phyloP scores from a whole-genome alignment of 139 green algal species.

The Chlamydomonas eustigma region DNA sequence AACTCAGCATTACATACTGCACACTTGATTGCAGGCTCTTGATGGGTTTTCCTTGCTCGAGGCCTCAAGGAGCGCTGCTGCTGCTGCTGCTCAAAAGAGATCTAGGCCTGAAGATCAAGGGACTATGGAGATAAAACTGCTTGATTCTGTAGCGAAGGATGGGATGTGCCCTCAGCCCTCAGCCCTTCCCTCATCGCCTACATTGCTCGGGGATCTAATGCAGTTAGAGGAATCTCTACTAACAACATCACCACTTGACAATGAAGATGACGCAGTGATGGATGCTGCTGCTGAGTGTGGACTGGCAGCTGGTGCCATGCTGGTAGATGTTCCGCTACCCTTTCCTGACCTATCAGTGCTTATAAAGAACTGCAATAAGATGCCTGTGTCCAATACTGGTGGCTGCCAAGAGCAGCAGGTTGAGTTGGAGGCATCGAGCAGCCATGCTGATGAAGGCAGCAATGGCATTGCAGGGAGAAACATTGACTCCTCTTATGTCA shows the following conservation, averaged over 20 bases:
- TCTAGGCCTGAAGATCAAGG: too few relatives aligned
- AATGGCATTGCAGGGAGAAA: neutral
- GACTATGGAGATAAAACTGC: too few relatives aligned
- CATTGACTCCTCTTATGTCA: neutral
- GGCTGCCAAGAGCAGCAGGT: neutral
- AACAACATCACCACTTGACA: neutral
- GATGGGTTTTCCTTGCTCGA: too few relatives aligned
- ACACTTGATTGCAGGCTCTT: too few relatives aligned
- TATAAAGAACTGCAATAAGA: neutral
- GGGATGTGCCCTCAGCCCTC: neutral
- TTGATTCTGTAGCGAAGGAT: neutral
- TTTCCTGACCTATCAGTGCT: neutral
- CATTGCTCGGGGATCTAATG: too few relatives aligned
- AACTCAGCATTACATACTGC: too few relatives aligned
- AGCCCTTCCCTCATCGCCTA: too few relatives aligned
- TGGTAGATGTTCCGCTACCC: neutral
- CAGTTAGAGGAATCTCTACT: too few relatives aligned
- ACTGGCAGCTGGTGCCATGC: neutral
- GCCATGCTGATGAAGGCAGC: neutral
- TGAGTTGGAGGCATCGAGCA: neutral
- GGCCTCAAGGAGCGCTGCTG: too few relatives aligned
- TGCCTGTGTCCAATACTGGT: neutral
- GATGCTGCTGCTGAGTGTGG: neutral
- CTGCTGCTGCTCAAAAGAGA: too few relatives aligned
- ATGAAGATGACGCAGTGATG: neutral